Evolutionary conservation across 352 stramenopile species (phyloP).

Genomic region (Hyaloperonospora brassicae): DNA sequence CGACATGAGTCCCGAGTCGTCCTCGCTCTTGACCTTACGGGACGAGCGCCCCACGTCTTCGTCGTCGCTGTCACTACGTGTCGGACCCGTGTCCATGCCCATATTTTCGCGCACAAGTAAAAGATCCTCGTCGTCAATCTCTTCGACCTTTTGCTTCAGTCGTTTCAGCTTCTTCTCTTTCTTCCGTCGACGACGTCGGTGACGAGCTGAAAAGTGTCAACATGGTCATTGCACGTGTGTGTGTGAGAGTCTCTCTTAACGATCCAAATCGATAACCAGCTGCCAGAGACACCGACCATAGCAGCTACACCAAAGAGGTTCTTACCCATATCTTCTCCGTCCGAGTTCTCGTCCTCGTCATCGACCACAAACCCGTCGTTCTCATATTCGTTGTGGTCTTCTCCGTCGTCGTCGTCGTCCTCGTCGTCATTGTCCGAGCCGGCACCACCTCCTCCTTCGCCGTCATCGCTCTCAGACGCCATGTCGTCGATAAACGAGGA

Average conservation of each 20-base stretch:
- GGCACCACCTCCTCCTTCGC: constrained; percentile 24
- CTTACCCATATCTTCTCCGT: constrained; percentile 61
- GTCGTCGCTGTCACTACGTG: constrained; percentile 67
- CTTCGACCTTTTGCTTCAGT: constrained; percentile 82
- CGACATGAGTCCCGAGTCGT: constrained; percentile 77
- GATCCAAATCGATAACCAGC: background rate
- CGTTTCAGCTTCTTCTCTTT: constrained; percentile 85
- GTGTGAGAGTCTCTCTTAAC: constrained; percentile 9
- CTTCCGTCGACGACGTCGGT: constrained; percentile 67
- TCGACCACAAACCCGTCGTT: constrained; percentile 86
- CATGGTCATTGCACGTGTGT: background rate
- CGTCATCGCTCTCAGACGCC: constrained; percentile 83
- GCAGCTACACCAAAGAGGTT: background rate
- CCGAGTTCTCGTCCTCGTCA: constrained; percentile 65
- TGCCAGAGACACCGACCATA: background rate
- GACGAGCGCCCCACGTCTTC: constrained; percentile 63
- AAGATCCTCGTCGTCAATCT: constrained; percentile 84
- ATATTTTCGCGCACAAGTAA: constrained; percentile 86
- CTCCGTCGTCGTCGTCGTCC: constrained; percentile 75
- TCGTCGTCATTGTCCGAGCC: constrained; percentile 66
- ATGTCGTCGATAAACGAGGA: constrained; percentile 86
- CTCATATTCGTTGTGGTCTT: constrained; percentile 86
- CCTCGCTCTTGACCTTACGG: constrained; percentile 62
- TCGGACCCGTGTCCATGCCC: constrained; percentile 72
- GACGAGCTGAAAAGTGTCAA: constrained; percentile 30